Evolutionary conservation across 2,329 filamentous ascomycete species (phyloP).

Genomic region (Herpotrichia juniperi): DNA sequence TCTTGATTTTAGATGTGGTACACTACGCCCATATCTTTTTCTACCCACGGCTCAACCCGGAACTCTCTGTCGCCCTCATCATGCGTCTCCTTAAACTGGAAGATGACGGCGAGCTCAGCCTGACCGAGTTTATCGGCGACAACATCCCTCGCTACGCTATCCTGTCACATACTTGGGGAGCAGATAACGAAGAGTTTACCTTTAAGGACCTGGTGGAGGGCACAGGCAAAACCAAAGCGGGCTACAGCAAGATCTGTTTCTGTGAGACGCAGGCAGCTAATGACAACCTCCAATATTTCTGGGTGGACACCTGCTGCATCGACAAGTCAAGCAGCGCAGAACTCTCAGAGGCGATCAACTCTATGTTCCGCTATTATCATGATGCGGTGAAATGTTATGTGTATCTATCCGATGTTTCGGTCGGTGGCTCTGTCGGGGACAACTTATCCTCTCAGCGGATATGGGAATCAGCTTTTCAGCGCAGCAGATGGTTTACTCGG

Average conservation of each 20-base stretch:
- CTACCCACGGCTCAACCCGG: no score
- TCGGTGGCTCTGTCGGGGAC: not conserved
- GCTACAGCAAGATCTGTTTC: not conserved
- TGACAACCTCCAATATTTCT: constrained; percentile 1
- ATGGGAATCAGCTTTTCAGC: constrained; percentile 1
- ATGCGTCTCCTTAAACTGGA: constrained; percentile 18
- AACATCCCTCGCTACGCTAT: constrained; percentile 8
- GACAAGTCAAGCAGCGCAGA: no score
- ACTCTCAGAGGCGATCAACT: no score
- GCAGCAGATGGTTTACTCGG: no score
- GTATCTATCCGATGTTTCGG: constrained; percentile 5
- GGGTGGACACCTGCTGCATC: no score
- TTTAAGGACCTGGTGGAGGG: not conserved
- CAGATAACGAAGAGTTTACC: constrained; percentile 1
- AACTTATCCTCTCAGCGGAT: not conserved
- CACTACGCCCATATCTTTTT: no score
- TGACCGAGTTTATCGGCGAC: constrained; percentile 4
- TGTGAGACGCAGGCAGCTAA: not conserved
- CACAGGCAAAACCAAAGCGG: not conserved
- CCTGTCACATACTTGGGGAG: constrained; percentile 2
- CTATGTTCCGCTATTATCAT: no score
- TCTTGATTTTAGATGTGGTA: no score
- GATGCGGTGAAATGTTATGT: no score
- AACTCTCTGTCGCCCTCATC: not conserved
- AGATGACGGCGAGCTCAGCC: constrained; percentile 7